Evolutionary conservation across 345 rosid species (phyloP), one percentile per base, ranked within the genome.

Genomic region (Excoecaria cochinchinensis): DNA sequence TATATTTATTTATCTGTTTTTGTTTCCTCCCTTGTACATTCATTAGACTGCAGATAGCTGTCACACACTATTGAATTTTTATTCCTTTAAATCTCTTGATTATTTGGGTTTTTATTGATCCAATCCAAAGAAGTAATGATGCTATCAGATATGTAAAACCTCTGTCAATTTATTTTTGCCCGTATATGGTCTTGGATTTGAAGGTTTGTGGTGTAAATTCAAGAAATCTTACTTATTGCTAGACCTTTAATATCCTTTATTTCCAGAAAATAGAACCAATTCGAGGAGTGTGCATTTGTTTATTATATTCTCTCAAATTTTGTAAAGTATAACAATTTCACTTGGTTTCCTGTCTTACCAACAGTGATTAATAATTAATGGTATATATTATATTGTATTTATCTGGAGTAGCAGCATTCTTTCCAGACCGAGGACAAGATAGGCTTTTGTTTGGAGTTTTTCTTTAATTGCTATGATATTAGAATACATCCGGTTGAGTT

Each of bases 381-480:
- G 60, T 38, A 42, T 14, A 42, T 56, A 21, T 15, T n/a, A 12
- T 42, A 21, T 19, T 10, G 22, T 57, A 71, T 1, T 58, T 50
- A 58, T 71, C 51, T 21, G 17, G 21, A 36, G 31, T 25, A 15
- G 44, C 22, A 55, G 11, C n/a, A 14, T 51, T 12, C 16, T 25
- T 69, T 52, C 7, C 62, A 19, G 56, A 40, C 55, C 38, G 70
- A 76, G 36, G 50, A 51, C 44, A 44, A 8, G 24, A 55, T 71
- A 71, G 21, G 21, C 62, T 16, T 12, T 31, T n/a, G 21, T 60
- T 31, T 25, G 50, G 61, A 21, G 70, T 62, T 39, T 36, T 64
- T 62, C 21, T 15, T 53, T 17, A 15, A 8, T 69, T 50, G 6
- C 51, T 25, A 10, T 4, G 10, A 36, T 59, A 48, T 21, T 10